Evolutionary conservation across 2,329 filamentous ascomycete species (phyloP).

Genomic region (Ophiostoma novo-ulmi): DNA sequence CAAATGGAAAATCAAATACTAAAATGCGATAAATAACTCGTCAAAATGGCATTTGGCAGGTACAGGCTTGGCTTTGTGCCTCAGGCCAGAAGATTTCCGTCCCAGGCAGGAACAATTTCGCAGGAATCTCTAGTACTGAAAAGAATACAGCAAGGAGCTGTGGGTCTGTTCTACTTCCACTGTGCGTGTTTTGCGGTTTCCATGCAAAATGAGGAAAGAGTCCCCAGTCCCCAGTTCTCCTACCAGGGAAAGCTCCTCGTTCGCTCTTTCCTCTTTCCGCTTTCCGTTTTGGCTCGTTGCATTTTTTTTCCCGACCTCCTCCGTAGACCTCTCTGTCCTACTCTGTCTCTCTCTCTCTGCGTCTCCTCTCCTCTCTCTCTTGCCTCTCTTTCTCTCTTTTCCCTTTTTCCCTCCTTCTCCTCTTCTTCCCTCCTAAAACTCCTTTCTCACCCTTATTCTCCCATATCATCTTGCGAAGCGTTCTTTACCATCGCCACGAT

Average conservation of each 20-base stretch:
- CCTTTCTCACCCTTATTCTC: conserved; percentile 15
- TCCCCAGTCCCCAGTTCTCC: neutral
- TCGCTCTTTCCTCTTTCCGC: conserved; percentile 12
- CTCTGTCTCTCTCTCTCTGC: neutral
- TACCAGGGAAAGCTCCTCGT: conserved; percentile 27
- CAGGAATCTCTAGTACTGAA: neutral
- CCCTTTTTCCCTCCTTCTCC: conserved; percentile 9
- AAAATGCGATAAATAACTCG: conserved; percentile 5
- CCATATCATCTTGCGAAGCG: conserved; percentile 25
- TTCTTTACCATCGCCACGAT: conserved; percentile 51
- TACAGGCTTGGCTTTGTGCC: conserved; percentile 17
- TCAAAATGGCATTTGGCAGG: neutral
- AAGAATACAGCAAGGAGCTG: neutral
- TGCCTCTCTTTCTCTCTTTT: conserved; percentile 10
- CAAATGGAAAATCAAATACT: neutral
- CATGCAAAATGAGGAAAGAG: neutral
- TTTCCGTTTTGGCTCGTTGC: conserved; percentile 27
- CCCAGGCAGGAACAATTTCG: neutral
- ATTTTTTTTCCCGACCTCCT: conserved; percentile 30
- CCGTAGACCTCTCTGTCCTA: conserved; percentile 21
- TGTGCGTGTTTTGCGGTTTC: conserved; percentile 16
- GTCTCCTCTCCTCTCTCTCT: neutral
- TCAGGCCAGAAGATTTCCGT: conserved; percentile 19
- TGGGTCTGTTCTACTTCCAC: neutral
- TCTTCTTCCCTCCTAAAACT: conserved; percentile 10